A percentile compares a stretch with the other conserved stretches of the same genome.
These are phyloP conservation scores for Paulownia fortunei DNA, from an alignment of 257 asterid species.

Conservation along the genomic window DNA sequence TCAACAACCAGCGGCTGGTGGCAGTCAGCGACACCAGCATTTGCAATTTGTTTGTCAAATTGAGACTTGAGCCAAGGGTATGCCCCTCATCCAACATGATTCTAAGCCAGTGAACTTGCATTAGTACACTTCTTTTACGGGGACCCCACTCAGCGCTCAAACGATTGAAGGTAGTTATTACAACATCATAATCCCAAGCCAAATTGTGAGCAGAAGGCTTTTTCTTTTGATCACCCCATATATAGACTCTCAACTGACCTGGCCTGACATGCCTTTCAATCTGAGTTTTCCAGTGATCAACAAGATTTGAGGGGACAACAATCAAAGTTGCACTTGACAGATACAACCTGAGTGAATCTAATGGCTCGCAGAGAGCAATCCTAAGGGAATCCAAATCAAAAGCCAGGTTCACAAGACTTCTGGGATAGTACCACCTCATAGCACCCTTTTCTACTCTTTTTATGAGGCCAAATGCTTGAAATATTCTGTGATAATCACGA, in stretches of 20 bases:
- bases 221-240: slow-evolving; percentile 86
- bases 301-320: slow-evolving; percentile 91
- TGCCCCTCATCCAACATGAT: slow-evolving; percentile 97
- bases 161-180: slow-evolving; percentile 92
- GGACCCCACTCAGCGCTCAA: slow-evolving; percentile 97
- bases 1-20: slow-evolving; percentile 92
- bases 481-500: slow-evolving; percentile 74
- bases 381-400: slow-evolving; percentile 93
- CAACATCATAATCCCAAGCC: slow-evolving; percentile 97
- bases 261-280: slow-evolving; percentile 82
- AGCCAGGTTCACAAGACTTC: slow-evolving; percentile 63
- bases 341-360: slow-evolving; percentile 74
- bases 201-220: slow-evolving; percentile 78
- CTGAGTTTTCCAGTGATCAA: slow-evolving; percentile 94
- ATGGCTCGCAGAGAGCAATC: slow-evolving; percentile 86
- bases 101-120: slow-evolving; percentile 98
- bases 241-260: slow-evolving; percentile 79
- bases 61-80: slow-evolving; percentile 94
- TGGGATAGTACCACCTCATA: slow-evolving; percentile 88
- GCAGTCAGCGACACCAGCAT: slow-evolving; percentile 85
- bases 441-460: slow-evolving; percentile 64
- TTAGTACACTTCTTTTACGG: slow-evolving; percentile 71
- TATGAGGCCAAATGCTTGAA: slow-evolving; percentile 87
- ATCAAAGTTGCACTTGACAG: slow-evolving; percentile 88
- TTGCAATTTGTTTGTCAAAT: slow-evolving; percentile 90